Conservation (phyloP, 495 filamentous ascomycete species). For the Penicillium tannophilum region DNA sequence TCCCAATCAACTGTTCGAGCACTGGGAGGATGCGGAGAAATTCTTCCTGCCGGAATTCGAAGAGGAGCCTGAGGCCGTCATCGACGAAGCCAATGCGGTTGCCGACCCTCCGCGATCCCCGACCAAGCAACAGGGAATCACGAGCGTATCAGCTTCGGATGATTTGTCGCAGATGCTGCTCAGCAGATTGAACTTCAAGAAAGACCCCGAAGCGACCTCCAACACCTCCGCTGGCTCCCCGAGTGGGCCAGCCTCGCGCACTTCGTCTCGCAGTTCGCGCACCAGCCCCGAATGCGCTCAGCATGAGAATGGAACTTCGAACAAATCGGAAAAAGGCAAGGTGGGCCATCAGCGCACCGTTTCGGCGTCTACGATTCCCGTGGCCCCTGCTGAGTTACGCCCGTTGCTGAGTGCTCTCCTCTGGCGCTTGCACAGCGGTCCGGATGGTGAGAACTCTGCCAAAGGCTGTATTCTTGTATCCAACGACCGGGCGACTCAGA, state of each 20-base stretch:
- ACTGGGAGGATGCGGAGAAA: slow-evolving; percentile 64
- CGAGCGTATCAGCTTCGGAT: slow-evolving; percentile 24
- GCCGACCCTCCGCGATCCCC: slow-evolving; percentile 8
- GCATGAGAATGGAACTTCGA: slow-evolving; percentile 27
- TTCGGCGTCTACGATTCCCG: slow-evolving; percentile 39
- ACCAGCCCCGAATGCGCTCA: slow-evolving; percentile 52
- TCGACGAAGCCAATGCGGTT: slow-evolving; percentile 16
- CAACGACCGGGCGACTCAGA: slow-evolving; percentile 57
- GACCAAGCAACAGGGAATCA: slow-evolving; percentile 19
- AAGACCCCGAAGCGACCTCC: slow-evolving; percentile 47
- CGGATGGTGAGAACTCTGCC: slow-evolving; percentile 41
- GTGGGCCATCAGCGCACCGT: slow-evolving; percentile 40
- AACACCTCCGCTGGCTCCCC: slow-evolving; percentile 53
- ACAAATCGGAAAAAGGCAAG: slow-evolving; percentile 25
- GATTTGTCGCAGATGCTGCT: slow-evolving; percentile 54
- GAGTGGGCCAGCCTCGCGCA: slow-evolving; percentile 45
- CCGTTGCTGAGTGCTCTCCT: slow-evolving; percentile 64
- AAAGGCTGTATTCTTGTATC: slow-evolving; percentile 57
- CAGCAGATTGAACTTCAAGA: slow-evolving; percentile 55
- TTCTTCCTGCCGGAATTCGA: slow-evolving; percentile 59
- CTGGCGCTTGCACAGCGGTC: slow-evolving; percentile 58
- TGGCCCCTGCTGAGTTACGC: slow-evolving; percentile 48
- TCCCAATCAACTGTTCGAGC: slow-evolving; percentile 58
- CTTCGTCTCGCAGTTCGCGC: slow-evolving; percentile 54
- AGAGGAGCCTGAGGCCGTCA: slow-evolving; percentile 39